These are phyloP conservation scores for Trypanosoma scelopori DNA, from an alignment of 208 protist genomes.

Conservation along the genomic window DNA sequence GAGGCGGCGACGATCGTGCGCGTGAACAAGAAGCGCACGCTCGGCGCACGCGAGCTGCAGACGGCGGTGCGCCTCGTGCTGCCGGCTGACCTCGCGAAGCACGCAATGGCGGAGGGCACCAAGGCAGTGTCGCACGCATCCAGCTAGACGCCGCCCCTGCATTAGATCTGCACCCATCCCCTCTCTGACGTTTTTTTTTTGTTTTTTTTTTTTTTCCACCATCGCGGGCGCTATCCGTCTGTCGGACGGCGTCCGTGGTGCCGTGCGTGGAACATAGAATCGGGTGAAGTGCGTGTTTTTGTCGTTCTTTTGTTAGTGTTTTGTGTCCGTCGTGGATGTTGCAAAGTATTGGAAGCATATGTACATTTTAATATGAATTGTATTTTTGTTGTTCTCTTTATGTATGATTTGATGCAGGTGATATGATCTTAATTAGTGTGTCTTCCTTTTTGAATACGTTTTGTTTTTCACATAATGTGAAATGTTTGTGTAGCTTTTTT, in stretches of 20 bases:
- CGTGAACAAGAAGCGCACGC: slow-evolving; percentile 95
- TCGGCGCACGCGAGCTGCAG: slow-evolving; percentile 95
- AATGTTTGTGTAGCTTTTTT: neutral
- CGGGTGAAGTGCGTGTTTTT: too few relatives aligned
- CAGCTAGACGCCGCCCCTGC: slow-evolving; percentile 9
- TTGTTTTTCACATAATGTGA: neutral
- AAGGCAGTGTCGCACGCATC: slow-evolving; percentile 92
- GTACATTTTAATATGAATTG: too few relatives aligned
- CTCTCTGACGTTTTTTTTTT: slow-evolving; percentile 12
- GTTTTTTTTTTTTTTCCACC: too few relatives aligned
- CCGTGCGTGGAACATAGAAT: too few relatives aligned
- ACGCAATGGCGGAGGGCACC: slow-evolving; percentile 98
- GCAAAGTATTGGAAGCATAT: too few relatives aligned
- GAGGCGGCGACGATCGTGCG: slow-evolving; percentile 93
- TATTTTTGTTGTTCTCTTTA: too few relatives aligned
- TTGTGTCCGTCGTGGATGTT: too few relatives aligned
- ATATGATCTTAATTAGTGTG: slow-evolving; percentile 12
- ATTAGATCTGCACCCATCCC: neutral
- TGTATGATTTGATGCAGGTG: too few relatives aligned
- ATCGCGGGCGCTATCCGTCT: too few relatives aligned
- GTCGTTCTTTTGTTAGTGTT: too few relatives aligned
- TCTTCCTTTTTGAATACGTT: neutral
- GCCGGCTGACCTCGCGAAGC: slow-evolving; percentile 97
- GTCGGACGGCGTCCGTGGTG: too few relatives aligned
- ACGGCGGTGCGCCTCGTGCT: slow-evolving; percentile 97